Evolutionary conservation across 2,329 filamentous ascomycete genomes (phyloP).

Genomic region (Hypoxylon sp.): DNA sequence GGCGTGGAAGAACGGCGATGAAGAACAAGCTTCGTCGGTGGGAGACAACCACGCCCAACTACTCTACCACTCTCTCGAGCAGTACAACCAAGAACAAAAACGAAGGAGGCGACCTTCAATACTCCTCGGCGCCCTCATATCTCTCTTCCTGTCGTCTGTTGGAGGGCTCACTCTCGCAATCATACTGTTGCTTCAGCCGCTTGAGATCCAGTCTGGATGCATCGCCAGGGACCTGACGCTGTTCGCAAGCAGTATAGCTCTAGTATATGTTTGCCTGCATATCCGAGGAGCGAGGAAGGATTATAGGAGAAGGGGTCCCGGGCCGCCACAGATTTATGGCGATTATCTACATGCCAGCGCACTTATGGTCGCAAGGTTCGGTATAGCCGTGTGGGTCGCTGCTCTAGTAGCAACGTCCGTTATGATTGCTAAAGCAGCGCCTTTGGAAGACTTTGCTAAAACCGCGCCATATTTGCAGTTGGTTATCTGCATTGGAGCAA

Average conservation of each 20-base stretch:
- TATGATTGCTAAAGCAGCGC: constrained; percentile 44
- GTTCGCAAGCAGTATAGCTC: constrained; percentile 45
- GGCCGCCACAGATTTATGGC: constrained; percentile 49
- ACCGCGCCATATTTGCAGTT: constrained; percentile 51
- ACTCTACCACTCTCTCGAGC: constrained; percentile 46
- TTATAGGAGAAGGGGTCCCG: constrained; percentile 38
- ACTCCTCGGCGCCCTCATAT: constrained; percentile 47
- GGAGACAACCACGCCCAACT: constrained; percentile 40
- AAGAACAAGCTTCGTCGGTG: constrained; percentile 34
- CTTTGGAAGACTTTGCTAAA: constrained; percentile 40
- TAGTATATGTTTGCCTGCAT: constrained; percentile 51
- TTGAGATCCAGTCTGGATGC: constrained; percentile 43
- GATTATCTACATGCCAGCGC: constrained; percentile 50
- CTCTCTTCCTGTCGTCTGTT: constrained; percentile 49
- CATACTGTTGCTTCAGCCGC: constrained; percentile 45
- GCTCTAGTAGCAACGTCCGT: constrained; percentile 50
- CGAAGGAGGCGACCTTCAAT: constrained; percentile 44
- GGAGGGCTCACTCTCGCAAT: constrained; percentile 49
- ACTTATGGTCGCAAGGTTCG: constrained; percentile 49
- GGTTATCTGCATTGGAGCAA: constrained; percentile 49
- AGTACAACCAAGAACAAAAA: constrained; percentile 43
- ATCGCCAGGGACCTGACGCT: constrained; percentile 52
- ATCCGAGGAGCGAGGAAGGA: constrained; percentile 47
- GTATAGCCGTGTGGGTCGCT: constrained; percentile 50
- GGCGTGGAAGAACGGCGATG: constrained; percentile 31